Base-by-base conservation (phyloP, 1,284 basidiomycete species). In the Boletus smithii region DNA sequence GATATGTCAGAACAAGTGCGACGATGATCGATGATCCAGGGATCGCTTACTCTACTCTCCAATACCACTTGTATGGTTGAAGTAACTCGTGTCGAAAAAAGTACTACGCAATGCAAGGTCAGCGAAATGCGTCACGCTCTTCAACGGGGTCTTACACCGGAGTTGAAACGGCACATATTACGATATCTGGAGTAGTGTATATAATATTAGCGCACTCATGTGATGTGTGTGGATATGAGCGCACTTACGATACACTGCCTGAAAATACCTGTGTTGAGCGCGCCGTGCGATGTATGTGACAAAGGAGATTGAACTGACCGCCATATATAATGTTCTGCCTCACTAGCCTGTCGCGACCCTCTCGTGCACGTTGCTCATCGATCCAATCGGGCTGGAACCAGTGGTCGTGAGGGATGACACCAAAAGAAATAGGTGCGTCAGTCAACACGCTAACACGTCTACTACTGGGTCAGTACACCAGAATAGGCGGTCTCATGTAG, bases 301-400 rank as follows among this genome's bases (percentile, higher is more conserved):
- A 37, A 41, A 27, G 20, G n/a, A 30, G 33, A 31, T 34, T 7
- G 37, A 34, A 59, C 61, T 56, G 71, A 68, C 80, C 79, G 5
- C 79, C 88, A 57, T 89, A 88, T 43, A 88, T 83, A 56, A 91
- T 79, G 41, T 81, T 73, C 60, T 86, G 73, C 53, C 68, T 65
- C 49, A 75, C 73, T 73, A 90, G 79, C 53, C 74, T 73, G 41
- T 77, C 72, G 45, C 91, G 74, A 17, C 79, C 75, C 37, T 73
- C 73, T n/a, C 67, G 72, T 2, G 91, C 90, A 40, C 73, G 75
- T 5, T 78, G 71, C 60, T 90, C 84, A 51, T 90, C 85, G 50
- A 90, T 84, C 85, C 85, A 91, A 20, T 82, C 77, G 0, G 91
- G 89, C 63, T 92, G 88, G 50, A 74, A 70, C 92, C 91, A 94